phyloP scores from a whole-genome alignment of 2,329 filamentous ascomycete species.

The Triangularia verruculosa region DNA sequence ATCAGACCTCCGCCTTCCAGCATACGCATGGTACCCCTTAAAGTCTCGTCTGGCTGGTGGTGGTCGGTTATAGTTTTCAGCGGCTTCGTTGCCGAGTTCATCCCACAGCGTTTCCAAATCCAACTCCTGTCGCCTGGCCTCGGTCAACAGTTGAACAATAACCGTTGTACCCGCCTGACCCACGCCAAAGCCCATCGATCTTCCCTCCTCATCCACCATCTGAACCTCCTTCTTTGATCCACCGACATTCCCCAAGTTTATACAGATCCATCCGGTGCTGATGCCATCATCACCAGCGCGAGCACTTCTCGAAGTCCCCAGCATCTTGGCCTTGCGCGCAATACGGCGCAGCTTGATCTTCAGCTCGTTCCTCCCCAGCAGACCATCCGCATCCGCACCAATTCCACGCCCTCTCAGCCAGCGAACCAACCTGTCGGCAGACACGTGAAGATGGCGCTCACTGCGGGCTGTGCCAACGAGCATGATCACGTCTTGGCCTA shows the following conservation, averaged over 20 bases:
- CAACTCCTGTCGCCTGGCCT: slow-evolving; percentile 50
- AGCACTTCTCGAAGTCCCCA: slow-evolving; percentile 67
- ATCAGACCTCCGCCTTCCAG: neutral
- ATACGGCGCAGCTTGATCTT: slow-evolving; percentile 82
- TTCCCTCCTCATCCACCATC: slow-evolving; percentile 47
- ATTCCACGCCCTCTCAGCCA: slow-evolving; percentile 78
- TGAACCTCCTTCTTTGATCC: slow-evolving; percentile 47
- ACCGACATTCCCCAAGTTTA: slow-evolving; percentile 75
- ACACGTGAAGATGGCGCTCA: slow-evolving; percentile 89
- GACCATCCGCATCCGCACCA: slow-evolving; percentile 75
- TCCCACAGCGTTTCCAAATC: slow-evolving; percentile 54
- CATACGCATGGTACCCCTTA: neutral
- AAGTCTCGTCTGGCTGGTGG: neutral
- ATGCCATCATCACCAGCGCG: slow-evolving; percentile 76
- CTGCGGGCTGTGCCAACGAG: slow-evolving; percentile 86
- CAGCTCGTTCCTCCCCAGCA: slow-evolving; percentile 86
- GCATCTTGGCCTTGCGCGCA: slow-evolving; percentile 74
- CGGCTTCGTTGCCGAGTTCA: slow-evolving; percentile 36
- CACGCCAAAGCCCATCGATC: slow-evolving; percentile 74
- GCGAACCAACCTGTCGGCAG: slow-evolving; percentile 82
- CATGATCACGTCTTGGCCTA: slow-evolving; percentile 90
- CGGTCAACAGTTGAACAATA: slow-evolving; percentile 58
- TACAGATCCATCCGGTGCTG: slow-evolving; percentile 92
- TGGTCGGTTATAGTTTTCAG: slow-evolving; percentile 10
- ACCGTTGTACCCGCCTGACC: slow-evolving; percentile 48